phyloP scores from a whole-genome alignment of 768 basidiomycete genomes.

The Paxillus involutus region DNA sequence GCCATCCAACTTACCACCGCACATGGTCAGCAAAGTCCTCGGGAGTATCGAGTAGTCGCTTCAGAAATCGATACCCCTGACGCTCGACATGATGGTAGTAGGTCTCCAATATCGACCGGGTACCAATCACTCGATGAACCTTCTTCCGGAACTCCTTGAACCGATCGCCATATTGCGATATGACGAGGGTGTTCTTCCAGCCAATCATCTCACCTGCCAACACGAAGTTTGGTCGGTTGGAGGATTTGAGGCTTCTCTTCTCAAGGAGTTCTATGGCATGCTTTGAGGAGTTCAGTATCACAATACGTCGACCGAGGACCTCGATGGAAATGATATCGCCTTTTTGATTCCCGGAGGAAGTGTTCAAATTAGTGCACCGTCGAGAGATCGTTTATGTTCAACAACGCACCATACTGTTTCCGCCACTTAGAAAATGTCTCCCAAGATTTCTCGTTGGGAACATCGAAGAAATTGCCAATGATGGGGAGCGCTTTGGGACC shows the following conservation, averaged over 20 bases:
- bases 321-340: conserved; percentile 33
- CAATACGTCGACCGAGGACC: conserved; percentile 26
- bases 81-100: background rate
- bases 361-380: background rate
- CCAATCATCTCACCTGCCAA: conserved; percentile 16
- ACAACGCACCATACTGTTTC: conserved; percentile 8
- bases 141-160: conserved; percentile 1
- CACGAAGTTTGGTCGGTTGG: conserved; percentile 14
- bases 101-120: background rate
- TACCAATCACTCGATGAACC: conserved; percentile 2
- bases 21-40: background rate
- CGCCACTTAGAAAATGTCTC: conserved; percentile 22
- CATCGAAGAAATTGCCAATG: conserved; percentile 26
- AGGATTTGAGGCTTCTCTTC: conserved; percentile 50
- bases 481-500: conserved; percentile 25
- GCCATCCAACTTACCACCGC: background rate
- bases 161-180: background rate
- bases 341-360: background rate
- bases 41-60: background rate
- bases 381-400: background rate
- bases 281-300: conserved; percentile 37
- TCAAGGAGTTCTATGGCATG: conserved; percentile 49
- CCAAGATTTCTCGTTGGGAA: conserved; percentile 23
- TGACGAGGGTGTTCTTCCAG: background rate
- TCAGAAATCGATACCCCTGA: conserved; percentile 1